Evolutionary conservation across 2,329 filamentous ascomycete genomes (phyloP), one percentile per base, ranked within the genome.

Genomic region (Penicillium sp.): DNA sequence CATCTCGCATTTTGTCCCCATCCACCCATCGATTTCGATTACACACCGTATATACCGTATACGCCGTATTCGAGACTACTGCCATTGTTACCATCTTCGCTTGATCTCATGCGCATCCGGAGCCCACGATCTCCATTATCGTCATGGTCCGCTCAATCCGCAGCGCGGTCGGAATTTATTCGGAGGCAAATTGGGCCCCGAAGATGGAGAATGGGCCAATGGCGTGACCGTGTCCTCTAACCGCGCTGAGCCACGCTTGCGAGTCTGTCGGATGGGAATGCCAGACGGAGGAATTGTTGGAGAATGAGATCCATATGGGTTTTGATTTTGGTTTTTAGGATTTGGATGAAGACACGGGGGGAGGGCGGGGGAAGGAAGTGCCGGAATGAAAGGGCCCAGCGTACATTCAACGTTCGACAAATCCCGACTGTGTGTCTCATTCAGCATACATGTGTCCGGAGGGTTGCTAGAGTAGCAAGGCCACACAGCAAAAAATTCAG

Each of bases 271-370:
- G 64, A 59, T 65, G 48, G 52, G 70, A 58, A 68, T 68, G 38
- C 70, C 70, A 64, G 69, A 72, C 67, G 57, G 55, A 55, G 61
- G 45, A 46, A 40, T n/a, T n/a, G 46, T 30, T 35, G 52, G 49
- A 46, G 40, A 22, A 10, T 10, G 25, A 26, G 6, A 33, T 33
- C 2, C 10, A 11, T 48, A 30, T 28, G 45, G 14, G 28, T 48
- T 30, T n/a, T 37, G 35, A 13, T 37, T n/a, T 30, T 28, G 45
- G 14, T 48, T 48, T 25, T n/a, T 37, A 13, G 19, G 19, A 13
- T 37, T n/a, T 26, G 38, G 16, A 38, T 22, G 19, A 22, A 22
- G 19, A 22, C 19, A 22, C 19, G 19, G 19, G 19, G 19, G 19
- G 19, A 22, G 19, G 38, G 4, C n/a, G 13, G 33, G 35, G 35